Base-by-base conservation (phyloP, 75 land plant genomes). In the Larix kaempferi region DNA sequence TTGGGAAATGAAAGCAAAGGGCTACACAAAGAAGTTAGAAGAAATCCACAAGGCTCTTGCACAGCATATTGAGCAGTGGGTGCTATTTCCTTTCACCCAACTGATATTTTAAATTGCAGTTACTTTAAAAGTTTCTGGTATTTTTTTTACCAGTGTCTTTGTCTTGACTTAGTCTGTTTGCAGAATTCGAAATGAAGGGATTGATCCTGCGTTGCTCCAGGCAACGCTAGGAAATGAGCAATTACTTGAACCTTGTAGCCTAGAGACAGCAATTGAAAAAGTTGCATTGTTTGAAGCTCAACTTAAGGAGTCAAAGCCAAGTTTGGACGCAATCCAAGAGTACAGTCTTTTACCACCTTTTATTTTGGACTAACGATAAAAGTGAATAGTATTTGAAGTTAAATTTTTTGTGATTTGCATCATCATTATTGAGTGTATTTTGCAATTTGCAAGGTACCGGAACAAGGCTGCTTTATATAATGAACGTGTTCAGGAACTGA, bases 251-350 rank as follows among this genome's bases (percentile, higher is more conserved):
- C 41, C 69, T 21, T 82, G 84, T 84, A 86, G 83, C 64, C 79
- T 96, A 13, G 76, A 83, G 62, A 85, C 78, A 72, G 93, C 91
- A 27, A 66, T 81, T 39, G 93, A 92, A 62, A 94, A 84, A 85
- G 93, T 96, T 61, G 82, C 89, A 72, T 72, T 94, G 76, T 82
- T 94, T 27, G 95, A 96, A 79, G 89, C 87, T 22, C 99, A 96
- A 65, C 57, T 96, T 59, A 96, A 94, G 87, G 92, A 92, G 69
- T 81, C 91, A 89, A 92, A 86, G 83, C 99, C 99, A 22, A 92
- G 89, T 73, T 83, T 96, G 82, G 99, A 92, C 80, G 87, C 98
- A 49, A 96, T 96, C 57, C 61, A 91, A 69, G 99, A 96, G 99
- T 94, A 94, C 17, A 82, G 11, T 19, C 49, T 78, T 66, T 52